A percentile compares a stretch with the other conserved stretches of the same genome.
These are phyloP conservation scores for Pyrrhoderma noxium DNA, from an alignment of 1,284 basidiomycete genomes.

Conservation along the genomic window DNA sequence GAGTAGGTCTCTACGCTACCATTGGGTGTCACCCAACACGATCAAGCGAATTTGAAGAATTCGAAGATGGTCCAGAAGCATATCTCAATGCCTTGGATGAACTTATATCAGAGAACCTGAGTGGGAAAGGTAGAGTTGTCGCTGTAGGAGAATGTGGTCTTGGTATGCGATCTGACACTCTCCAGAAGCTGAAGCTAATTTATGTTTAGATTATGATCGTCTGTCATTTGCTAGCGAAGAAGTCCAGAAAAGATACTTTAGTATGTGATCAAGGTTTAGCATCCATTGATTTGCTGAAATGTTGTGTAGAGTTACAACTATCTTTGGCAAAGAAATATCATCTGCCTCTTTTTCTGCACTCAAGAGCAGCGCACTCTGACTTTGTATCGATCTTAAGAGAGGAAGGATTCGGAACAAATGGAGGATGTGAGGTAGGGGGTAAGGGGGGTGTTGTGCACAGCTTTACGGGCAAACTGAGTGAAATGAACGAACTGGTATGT, in stretches of 20 bases:
- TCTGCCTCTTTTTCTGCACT: slow-evolving; percentile 84
- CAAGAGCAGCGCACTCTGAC: slow-evolving; percentile 69
- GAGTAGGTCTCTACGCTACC: slow-evolving; percentile 63
- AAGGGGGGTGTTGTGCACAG: slow-evolving; percentile 80
- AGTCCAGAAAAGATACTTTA: slow-evolving; percentile 65
- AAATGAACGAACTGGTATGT: slow-evolving; percentile 66
- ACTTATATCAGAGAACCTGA: slow-evolving; percentile 48
- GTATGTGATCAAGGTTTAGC: slow-evolving; percentile 25
- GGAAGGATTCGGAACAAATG: slow-evolving; percentile 55
- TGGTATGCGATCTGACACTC: slow-evolving; percentile 35
- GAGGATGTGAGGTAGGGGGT: slow-evolving; percentile 46
- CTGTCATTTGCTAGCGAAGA: slow-evolving; percentile 62
- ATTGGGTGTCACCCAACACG: slow-evolving; percentile 86
- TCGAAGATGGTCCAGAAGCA: slow-evolving; percentile 50
- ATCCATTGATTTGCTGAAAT: slow-evolving; percentile 2
- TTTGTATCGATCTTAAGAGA: slow-evolving; percentile 62
- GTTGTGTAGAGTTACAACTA: slow-evolving; percentile 48
- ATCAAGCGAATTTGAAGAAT: slow-evolving; percentile 65
- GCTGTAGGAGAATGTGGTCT: slow-evolving; percentile 86
- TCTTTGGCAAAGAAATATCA: slow-evolving; percentile 62
- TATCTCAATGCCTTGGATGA: slow-evolving; percentile 60
- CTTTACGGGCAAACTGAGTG: slow-evolving; percentile 69
- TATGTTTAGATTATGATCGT: slow-evolving; percentile 70
- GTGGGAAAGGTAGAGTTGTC: slow-evolving; percentile 54
- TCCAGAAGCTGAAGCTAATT: not conserved